phyloP scores from a whole-genome alignment of 148 eudicot genomes.

The Heliosperma pusillum region DNA sequence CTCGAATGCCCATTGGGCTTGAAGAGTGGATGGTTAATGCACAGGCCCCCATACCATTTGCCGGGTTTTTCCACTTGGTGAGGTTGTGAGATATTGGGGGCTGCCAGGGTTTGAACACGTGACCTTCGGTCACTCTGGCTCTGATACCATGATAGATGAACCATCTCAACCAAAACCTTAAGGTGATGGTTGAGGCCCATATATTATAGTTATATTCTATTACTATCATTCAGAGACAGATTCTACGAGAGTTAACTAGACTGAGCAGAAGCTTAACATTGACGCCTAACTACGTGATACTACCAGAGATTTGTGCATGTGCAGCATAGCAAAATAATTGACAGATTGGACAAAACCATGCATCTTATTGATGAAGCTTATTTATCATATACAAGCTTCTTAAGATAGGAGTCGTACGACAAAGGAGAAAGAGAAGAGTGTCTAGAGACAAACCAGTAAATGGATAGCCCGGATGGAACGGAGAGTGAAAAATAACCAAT shows the following conservation, averaged over 20 bases:
- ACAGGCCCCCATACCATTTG: no score
- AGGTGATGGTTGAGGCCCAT: no score
- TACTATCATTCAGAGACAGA: background rate
- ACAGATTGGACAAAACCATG: background rate
- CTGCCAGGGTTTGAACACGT: no score
- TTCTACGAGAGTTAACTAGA: background rate
- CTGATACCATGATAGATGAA: no score
- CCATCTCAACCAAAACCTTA: no score
- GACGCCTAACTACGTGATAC: background rate
- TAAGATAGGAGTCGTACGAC: background rate
- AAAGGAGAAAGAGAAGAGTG: constrained; percentile 10
- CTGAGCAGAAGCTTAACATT: background rate
- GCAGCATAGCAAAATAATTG: background rate
- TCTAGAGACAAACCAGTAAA: constrained; percentile 68
- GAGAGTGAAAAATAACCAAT: constrained; percentile 97
- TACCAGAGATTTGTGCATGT: background rate
- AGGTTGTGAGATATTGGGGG: no score
- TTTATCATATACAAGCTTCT: background rate
- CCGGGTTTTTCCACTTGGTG: no score
- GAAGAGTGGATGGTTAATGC: no score
- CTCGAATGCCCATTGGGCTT: no score
- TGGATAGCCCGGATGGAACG: constrained; percentile 95
- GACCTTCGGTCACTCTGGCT: no score
- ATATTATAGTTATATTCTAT: no score
- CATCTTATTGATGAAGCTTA: no score